Conservation (phyloP, 345 rosid species). For the Mercurialis annua region DNA sequence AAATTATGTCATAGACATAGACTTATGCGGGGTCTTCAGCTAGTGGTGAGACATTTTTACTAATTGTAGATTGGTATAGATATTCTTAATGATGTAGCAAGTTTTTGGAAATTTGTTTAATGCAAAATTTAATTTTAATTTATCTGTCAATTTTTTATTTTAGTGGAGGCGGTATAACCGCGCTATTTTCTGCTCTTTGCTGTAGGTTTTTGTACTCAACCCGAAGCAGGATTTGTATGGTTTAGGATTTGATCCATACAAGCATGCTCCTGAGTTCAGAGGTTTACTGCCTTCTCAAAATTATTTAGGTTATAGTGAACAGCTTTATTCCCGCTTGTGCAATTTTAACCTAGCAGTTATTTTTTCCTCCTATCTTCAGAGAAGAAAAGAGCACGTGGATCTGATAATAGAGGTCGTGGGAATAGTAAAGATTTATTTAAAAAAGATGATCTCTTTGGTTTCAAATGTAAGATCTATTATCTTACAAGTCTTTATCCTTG, state of each 20-base stretch:
- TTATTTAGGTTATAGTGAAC: constrained; percentile 17
- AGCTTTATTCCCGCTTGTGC: constrained; percentile 10
- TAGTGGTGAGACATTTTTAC: not conserved
- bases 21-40: not conserved
- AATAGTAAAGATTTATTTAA: constrained; percentile 45
- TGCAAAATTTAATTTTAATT: not conserved
- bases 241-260: constrained; percentile 87
- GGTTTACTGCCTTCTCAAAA: constrained; percentile 44
- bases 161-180: not conserved
- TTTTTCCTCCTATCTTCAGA: constrained; percentile 41
- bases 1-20: not conserved
- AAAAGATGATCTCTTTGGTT: constrained; percentile 70
- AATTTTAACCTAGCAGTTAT: constrained; percentile 13
- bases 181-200: constrained; percentile 13
- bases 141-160: not conserved
- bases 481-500: constrained; percentile 5
- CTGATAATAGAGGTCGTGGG: constrained; percentile 47
- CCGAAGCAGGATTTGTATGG: constrained; percentile 96
- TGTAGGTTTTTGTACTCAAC: constrained; percentile 64
- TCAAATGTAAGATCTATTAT: constrained; percentile 58
- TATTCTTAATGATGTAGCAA: not conserved
- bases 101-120: not conserved
- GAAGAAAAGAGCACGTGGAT: constrained; percentile 57
- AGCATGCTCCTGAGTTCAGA: constrained; percentile 97
- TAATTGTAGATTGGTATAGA: not conserved